Evolutionary conservation across 148 eudicot genomes (phyloP), one percentile per base, ranked within the genome.

Genomic region (Vaccinium darrowii): DNA sequence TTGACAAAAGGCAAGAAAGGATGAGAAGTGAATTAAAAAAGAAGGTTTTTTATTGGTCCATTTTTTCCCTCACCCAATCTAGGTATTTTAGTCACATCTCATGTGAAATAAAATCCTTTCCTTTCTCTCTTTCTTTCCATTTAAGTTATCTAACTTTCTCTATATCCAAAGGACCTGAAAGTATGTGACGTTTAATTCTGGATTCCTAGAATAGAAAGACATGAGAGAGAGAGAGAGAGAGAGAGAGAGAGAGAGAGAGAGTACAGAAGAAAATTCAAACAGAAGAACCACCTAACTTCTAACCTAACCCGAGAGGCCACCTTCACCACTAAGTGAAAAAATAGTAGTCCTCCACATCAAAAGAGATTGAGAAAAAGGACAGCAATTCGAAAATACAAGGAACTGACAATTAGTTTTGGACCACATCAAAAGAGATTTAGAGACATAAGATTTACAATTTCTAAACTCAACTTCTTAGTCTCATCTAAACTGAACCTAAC

Each of bases 401-500:
- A 18, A 19, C 12, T 3, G 36, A 73, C 56, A 5, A 52, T 47
- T 30, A 13, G 62, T 67, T 30, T 67, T 82, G 60, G 76, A 15
- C 19, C 15, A 27, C 18, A 25, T 33, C 9, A 13, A 69, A 51
- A 13, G 25, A 0, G 18, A 7, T 25, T 67, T 57, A 25, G 16
- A 47, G 25, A 12, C 3, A 4, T 5, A 43, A 43, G 47, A 43
- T 43, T 43, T 43, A 43, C 36, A 33, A 33, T 4, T 43, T 43
- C 47, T 1, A 4, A 43, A 43, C 47, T 43, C 5, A 43, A 43
- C 6, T 43, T 43, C 4, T 43, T 43, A 43, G 19, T 27, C 62
- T 69, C 33, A 49, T 23, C 78, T 73, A 83, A 82, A 63, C 83
- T 23, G 65, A 25, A 53, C 81, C 81, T 13, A 67, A 58, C 56